Evolutionary conservation across 1,139 yeast species (phyloP).

Genomic region (Hanseniaspora uvarum): DNA sequence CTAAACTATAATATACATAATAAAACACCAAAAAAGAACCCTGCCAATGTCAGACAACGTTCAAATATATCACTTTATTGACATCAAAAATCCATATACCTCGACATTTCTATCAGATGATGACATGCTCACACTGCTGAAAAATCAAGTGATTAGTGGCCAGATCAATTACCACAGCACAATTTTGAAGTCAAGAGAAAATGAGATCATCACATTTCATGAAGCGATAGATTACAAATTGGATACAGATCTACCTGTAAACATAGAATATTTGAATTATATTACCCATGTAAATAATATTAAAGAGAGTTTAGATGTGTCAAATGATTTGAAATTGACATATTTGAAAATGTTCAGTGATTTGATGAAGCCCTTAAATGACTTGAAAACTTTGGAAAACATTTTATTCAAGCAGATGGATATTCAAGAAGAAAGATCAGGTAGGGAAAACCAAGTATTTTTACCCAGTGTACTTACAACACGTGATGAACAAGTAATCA

Average conservation of each 20-base stretch:
- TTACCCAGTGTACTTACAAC: not conserved
- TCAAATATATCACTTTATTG: conserved; percentile 22
- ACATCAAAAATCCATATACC: not conserved
- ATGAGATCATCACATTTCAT: not conserved
- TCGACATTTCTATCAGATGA: not conserved
- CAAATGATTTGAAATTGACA: not conserved
- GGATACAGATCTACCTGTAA: not conserved
- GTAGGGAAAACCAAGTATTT: conserved; percentile 9
- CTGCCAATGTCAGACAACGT: not conserved
- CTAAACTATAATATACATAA: not conserved
- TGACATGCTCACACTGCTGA: conserved; percentile 1
- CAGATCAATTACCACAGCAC: not conserved
- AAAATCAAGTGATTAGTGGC: not conserved
- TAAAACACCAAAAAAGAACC: not conserved
- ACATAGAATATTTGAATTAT: not conserved
- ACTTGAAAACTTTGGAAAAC: not conserved
- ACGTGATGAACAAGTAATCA: not conserved
- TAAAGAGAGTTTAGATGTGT: not conserved
- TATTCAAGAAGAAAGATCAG: not conserved
- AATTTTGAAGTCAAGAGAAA: not conserved
- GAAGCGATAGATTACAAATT: not conserved
- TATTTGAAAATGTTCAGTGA: not conserved
- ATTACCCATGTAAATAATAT: not conserved
- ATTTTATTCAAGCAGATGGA: not conserved
- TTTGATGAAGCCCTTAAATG: not conserved